A percentile compares a stretch with the other conserved stretches of the same genome.
phyloP scores from a whole-genome alignment of 495 filamentous ascomycete species.

The Neohortaea acidophila region DNA sequence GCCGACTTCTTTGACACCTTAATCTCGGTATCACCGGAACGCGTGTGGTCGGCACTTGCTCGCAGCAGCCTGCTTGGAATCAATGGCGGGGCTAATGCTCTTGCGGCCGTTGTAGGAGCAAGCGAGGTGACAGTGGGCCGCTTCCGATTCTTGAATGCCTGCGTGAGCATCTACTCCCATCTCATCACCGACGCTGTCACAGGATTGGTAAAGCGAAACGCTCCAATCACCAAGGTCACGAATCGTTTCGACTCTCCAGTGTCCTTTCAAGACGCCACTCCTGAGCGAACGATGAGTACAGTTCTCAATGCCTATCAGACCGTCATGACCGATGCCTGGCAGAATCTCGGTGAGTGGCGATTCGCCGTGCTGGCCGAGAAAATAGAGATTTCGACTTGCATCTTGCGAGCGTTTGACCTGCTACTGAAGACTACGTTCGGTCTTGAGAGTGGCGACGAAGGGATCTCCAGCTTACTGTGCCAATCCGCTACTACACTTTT shows the following conservation, averaged over 20 bases:
- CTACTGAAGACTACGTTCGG: constrained; percentile 42
- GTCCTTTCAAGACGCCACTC: constrained; percentile 35
- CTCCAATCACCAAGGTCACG: constrained; percentile 34
- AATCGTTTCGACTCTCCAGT: constrained; percentile 11
- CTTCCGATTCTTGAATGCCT: constrained; percentile 61
- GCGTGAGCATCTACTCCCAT: constrained; percentile 54
- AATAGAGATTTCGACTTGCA: constrained; percentile 40
- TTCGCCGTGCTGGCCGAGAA: constrained; percentile 53
- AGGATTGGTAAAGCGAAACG: constrained; percentile 56
- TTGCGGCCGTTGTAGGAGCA: constrained; percentile 56
- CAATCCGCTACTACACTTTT: constrained; percentile 7
- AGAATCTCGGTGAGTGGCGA: constrained; percentile 69
- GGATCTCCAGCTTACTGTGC: not conserved
- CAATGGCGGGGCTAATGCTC: constrained; percentile 53
- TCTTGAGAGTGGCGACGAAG: not conserved
- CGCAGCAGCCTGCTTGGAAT: constrained; percentile 60
- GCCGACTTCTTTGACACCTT: constrained; percentile 63
- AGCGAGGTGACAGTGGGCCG: constrained; percentile 60
- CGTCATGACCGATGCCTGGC: constrained; percentile 62
- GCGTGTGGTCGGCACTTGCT: constrained; percentile 80
- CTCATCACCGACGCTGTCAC: constrained; percentile 61
- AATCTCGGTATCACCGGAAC: constrained; percentile 52
- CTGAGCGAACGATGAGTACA: constrained; percentile 58
- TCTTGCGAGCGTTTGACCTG: constrained; percentile 53
- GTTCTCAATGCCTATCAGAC: constrained; percentile 57